A percentile compares a stretch with the other conserved stretches of the same genome.
phyloP scores from a whole-genome alignment of 306 rosid species.

The Ammopiptanthus mongolicus region DNA sequence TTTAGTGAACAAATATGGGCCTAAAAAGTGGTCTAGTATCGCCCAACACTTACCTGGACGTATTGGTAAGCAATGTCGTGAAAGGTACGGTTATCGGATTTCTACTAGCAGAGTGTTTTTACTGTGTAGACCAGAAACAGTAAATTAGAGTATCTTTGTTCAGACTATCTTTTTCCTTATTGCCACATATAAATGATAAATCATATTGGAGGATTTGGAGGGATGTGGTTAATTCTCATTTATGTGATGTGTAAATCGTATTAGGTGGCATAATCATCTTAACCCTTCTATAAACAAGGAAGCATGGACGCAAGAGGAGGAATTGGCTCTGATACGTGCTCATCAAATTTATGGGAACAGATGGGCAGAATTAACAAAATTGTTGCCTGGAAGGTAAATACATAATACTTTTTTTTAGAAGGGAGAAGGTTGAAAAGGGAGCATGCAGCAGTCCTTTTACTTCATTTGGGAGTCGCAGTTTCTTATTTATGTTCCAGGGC shows the following conservation, averaged over 20 bases:
- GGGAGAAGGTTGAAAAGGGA: background rate
- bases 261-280: conserved; percentile 99
- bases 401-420: background rate
- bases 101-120: conserved; percentile 1
- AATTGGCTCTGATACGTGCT: conserved; percentile 85
- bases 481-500: background rate
- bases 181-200: background rate
- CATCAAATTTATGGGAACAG: conserved; percentile 89
- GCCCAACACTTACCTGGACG: conserved; percentile 94
- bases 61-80: conserved; percentile 99
- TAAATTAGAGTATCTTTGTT: background rate
- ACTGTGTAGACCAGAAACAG: conserved; percentile 11
- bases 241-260: conserved; percentile 12
- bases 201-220: background rate
- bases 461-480: background rate
- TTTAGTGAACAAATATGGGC: conserved; percentile 76
- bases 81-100: conserved; percentile 61
- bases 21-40: conserved; percentile 95
- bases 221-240: background rate
- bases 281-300: conserved; percentile 95
- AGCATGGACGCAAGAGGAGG: conserved; percentile 99
- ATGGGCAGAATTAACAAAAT: conserved; percentile 96
- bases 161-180: background rate
- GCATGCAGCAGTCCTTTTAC: background rate
- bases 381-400: conserved; percentile 89